A percentile compares a stretch with the other conserved stretches of the same genome.
phyloP scores from a whole-genome alignment of 140 eudicot genomes.

The Artemisia princeps region DNA sequence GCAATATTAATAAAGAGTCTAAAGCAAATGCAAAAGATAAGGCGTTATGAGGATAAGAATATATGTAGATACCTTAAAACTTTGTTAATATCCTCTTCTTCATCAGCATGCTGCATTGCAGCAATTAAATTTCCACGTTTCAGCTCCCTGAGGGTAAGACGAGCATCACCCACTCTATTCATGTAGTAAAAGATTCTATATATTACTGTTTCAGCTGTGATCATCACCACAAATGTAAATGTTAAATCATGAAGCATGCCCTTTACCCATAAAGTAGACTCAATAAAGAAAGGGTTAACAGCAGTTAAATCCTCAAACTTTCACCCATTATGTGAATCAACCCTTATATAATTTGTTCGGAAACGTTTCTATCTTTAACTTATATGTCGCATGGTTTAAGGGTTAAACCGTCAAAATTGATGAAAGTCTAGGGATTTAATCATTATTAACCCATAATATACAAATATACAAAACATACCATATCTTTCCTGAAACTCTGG shows the following conservation, averaged over 20 bases:
- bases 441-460: not conserved
- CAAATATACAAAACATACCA: conserved; percentile 35
- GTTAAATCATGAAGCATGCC: not conserved
- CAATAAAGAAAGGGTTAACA: not conserved
- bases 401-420: too few species aligned
- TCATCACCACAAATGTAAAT: conserved; percentile 6
- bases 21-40: too few species aligned
- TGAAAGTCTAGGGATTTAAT: too few species aligned
- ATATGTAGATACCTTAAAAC: conserved; percentile 53
- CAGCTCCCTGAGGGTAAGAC: conserved; percentile 83
- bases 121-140: conserved; percentile 73
- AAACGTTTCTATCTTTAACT: too few species aligned
- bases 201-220: conserved; percentile 95
- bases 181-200: conserved; percentile 92
- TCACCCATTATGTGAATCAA: too few species aligned
- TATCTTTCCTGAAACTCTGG: conserved; percentile 98
- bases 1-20: not conserved
- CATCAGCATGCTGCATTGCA: conserved; percentile 98
- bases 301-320: not conserved
- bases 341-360: too few species aligned
- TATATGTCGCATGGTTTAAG: too few species aligned
- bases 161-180: conserved; percentile 77
- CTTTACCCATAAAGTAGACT: not conserved
- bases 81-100: conserved; percentile 97
- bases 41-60: not conserved